Conservation (phyloP, 2,329 filamentous ascomycete genomes). For the Fusarium bulbicola region DNA sequence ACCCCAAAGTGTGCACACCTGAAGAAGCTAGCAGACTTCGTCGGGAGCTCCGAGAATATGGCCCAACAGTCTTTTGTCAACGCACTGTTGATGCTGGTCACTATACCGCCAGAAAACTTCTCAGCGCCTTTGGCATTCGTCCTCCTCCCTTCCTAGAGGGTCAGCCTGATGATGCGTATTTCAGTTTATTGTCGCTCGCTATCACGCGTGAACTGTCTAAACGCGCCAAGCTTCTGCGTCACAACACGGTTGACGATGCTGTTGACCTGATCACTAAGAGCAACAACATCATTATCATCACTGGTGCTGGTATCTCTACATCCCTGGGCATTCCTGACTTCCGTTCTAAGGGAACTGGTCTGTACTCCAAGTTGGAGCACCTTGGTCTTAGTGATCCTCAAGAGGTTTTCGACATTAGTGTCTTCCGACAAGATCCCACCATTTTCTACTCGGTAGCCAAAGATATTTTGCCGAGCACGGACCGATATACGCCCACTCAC, state of each 20-base stretch:
- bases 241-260: slow-evolving; percentile 90
- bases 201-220: slow-evolving; percentile 84
- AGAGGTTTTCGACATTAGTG: slow-evolving; percentile 90
- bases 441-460: slow-evolving; percentile 93
- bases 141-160: slow-evolving; percentile 79
- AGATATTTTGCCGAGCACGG: slow-evolving; percentile 84
- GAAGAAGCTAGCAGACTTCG: slow-evolving; percentile 76
- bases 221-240: slow-evolving; percentile 79
- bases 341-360: slow-evolving; percentile 88
- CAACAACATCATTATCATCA: slow-evolving; percentile 90
- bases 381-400: slow-evolving; percentile 85
- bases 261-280: slow-evolving; percentile 77
- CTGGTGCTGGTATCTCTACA: slow-evolving; percentile 95
- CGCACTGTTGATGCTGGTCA: slow-evolving; percentile 74
- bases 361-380: slow-evolving; percentile 85
- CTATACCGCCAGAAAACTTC: slow-evolving; percentile 82
- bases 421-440: slow-evolving; percentile 85
- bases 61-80: slow-evolving; percentile 80
- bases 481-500: slow-evolving; percentile 90
- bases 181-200: slow-evolving; percentile 77
- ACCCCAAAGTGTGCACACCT: slow-evolving; percentile 67
- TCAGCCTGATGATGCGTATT: slow-evolving; percentile 73
- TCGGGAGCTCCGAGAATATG: slow-evolving; percentile 76
- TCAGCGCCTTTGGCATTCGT: slow-evolving; percentile 84
- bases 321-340: slow-evolving; percentile 98